These are phyloP conservation scores for Elaeis guineensis DNA, from an alignment of 176 grass and related monocot genomes.

Conservation along the genomic window DNA sequence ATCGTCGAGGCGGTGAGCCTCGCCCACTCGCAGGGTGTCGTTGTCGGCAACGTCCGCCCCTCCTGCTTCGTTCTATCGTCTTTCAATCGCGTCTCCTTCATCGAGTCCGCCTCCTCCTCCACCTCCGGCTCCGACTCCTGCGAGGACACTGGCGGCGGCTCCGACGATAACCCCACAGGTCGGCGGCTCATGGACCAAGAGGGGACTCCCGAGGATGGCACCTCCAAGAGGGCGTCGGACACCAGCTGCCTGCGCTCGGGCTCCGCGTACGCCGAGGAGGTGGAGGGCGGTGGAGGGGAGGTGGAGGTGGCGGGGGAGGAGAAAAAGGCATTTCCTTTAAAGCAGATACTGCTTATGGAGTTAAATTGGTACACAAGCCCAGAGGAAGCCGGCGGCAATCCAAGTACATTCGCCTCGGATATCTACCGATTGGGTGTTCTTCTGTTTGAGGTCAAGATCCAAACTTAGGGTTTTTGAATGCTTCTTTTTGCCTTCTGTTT, in stretches of 20 bases:
- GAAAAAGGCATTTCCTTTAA: constrained; percentile 64
- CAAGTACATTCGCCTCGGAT: constrained; percentile 74
- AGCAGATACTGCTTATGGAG: constrained; percentile 69
- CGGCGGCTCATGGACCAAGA: too few species aligned
- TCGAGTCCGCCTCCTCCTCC: constrained; percentile 80
- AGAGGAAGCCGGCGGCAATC: constrained; percentile 41
- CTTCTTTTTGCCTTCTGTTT: constrained; percentile 4
- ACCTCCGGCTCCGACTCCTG: constrained; percentile 54
- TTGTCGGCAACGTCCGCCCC: constrained; percentile 65
- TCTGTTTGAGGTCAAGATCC: constrained; percentile 65
- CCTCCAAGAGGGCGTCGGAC: neutral
- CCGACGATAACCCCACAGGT: neutral
- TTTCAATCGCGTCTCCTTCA: constrained; percentile 82
- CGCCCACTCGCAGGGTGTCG: constrained; percentile 85
- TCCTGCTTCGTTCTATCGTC: constrained; percentile 93
- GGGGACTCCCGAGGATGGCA: constrained; percentile 1
- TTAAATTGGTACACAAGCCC: constrained; percentile 90
- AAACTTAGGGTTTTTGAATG: neutral
- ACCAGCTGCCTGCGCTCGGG: neutral
- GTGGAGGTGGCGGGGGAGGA: constrained; percentile 20
- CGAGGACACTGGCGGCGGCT: constrained; percentile 27
- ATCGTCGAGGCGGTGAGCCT: constrained; percentile 64
- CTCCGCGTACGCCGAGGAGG: neutral
- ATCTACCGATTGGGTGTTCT: constrained; percentile 89
- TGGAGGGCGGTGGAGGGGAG: neutral